Evolutionary conservation across 73 alveolate genomes (phyloP).

Genomic region (Durusdinium trenchii): DNA sequence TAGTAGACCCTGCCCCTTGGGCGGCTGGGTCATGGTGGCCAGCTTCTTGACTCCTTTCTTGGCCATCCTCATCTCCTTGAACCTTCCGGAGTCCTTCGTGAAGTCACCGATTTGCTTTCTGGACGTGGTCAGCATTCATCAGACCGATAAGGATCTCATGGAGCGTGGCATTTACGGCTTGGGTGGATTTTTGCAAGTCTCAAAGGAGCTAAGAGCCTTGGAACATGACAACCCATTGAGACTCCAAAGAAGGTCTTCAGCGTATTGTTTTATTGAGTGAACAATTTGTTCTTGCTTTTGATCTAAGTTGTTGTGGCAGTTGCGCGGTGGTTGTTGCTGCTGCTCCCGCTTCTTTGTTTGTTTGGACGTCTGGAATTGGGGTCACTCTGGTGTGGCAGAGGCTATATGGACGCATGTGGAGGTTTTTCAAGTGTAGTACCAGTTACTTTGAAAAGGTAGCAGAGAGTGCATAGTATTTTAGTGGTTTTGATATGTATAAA

Average conservation of each 20-base stretch:
- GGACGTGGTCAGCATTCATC: slow-evolving; percentile 61
- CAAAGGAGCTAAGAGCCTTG: slow-evolving; percentile 32
- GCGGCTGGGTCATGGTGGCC: slow-evolving; percentile 34
- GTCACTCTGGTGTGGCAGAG: too few relatives aligned
- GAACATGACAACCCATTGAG: too few relatives aligned
- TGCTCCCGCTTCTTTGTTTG: not conserved
- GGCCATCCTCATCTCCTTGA: not conserved
- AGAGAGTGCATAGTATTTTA: too few relatives aligned
- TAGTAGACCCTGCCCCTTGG: slow-evolving; percentile 22
- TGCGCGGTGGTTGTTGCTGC: not conserved
- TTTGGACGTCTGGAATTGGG: too few relatives aligned
- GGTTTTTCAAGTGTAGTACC: too few relatives aligned
- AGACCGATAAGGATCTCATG: slow-evolving; percentile 23
- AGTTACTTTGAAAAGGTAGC: too few relatives aligned
- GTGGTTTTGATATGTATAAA: too few relatives aligned
- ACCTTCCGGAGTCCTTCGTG: not conserved
- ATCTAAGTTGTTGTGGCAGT: not conserved
- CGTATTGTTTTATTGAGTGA: too few relatives aligned
- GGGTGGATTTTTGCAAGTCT: slow-evolving; percentile 30
- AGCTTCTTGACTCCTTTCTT: not conserved
- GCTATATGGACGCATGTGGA: too few relatives aligned
- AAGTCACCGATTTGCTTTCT: slow-evolving; percentile 38
- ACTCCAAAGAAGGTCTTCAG: too few relatives aligned
- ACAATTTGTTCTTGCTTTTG: not conserved
- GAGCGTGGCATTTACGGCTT: slow-evolving; percentile 52